A percentile compares a stretch with the other conserved stretches of the same genome.
phyloP scores from a whole-genome alignment of 768 basidiomycete genomes.

The Trametopsis cervina region DNA sequence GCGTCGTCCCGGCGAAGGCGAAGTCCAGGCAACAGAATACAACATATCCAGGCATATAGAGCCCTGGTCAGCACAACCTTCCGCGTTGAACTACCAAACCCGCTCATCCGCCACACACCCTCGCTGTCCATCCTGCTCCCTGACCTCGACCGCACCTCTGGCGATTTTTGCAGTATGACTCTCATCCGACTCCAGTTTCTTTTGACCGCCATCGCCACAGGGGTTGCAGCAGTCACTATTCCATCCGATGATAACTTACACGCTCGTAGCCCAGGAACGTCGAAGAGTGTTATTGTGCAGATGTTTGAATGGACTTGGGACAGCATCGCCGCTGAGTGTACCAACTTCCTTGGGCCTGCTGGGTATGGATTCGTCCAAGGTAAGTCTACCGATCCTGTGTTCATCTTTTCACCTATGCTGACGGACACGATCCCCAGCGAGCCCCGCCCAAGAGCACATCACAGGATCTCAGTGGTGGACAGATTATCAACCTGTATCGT shows the following conservation, averaged over 20 bases:
- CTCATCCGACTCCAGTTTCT: not conserved
- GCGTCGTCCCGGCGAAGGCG: no score
- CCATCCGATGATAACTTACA: not conserved
- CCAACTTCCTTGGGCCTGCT: slow-evolving; percentile 58
- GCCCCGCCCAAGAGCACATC: slow-evolving; percentile 55
- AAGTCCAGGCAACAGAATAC: no score
- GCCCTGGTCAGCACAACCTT: no score
- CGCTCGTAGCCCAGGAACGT: slow-evolving; percentile 7
- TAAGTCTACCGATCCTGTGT: slow-evolving; percentile 7
- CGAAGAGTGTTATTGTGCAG: slow-evolving; percentile 48
- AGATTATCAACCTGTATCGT: slow-evolving; percentile 65
- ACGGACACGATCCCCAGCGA: slow-evolving; percentile 19
- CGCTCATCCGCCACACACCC: no score
- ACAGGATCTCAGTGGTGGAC: slow-evolving; percentile 65
- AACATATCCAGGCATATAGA: no score
- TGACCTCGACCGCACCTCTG: no score
- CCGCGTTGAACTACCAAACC: no score
- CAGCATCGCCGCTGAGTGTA: slow-evolving; percentile 57
- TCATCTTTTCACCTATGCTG: not conserved
- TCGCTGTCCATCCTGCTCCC: no score
- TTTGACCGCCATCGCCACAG: not conserved
- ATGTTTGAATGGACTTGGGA: slow-evolving; percentile 62
- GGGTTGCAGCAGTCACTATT: not conserved
- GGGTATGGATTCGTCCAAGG: slow-evolving; percentile 69
- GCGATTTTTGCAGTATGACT: no score